Evolutionary conservation across 1,284 basidiomycete species (phyloP).

Genomic region (Xanthoconium separans): DNA sequence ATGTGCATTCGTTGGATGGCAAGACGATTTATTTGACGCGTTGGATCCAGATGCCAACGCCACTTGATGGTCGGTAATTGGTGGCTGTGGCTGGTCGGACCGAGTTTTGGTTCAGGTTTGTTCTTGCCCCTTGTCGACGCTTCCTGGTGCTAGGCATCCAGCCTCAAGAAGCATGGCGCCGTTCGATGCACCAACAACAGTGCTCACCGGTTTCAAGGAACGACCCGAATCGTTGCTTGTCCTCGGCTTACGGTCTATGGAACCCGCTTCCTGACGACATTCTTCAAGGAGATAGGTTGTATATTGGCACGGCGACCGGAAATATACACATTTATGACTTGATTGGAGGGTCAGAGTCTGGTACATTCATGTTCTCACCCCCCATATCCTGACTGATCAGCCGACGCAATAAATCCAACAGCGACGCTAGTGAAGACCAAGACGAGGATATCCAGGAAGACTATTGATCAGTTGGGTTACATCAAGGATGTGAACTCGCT

Average conservation of each 20-base stretch:
- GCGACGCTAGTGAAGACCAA: conserved; percentile 63
- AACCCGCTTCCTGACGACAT: conserved; percentile 4
- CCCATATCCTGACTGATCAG: conserved; percentile 10
- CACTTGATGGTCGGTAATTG: too few species aligned
- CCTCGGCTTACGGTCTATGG: conserved; percentile 28
- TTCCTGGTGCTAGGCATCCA: too few species aligned
- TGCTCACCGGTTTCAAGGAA: conserved; percentile 49
- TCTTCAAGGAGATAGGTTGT: conserved; percentile 69
- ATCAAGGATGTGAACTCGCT: conserved; percentile 83
- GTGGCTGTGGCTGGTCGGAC: too few species aligned
- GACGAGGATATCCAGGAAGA: conserved; percentile 60
- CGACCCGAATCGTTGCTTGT: conserved; percentile 43
- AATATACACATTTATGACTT: conserved; percentile 65
- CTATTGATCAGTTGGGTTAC: conserved; percentile 86
- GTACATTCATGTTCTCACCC: conserved; percentile 26
- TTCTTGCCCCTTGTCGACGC: too few species aligned
- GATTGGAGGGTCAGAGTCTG: conserved; percentile 38
- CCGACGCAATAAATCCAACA: conserved; percentile 34
- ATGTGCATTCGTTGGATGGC: too few species aligned
- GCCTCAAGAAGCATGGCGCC: conserved; percentile 42
- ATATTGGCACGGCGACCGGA: conserved; percentile 73
- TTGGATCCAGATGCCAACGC: too few species aligned
- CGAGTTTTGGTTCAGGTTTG: too few species aligned
- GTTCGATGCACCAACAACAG: conserved; percentile 39
- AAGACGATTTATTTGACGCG: too few species aligned